Evolutionary conservation across 2,329 filamentous ascomycete genomes (phyloP).

Genomic region (Fusarium sp.): DNA sequence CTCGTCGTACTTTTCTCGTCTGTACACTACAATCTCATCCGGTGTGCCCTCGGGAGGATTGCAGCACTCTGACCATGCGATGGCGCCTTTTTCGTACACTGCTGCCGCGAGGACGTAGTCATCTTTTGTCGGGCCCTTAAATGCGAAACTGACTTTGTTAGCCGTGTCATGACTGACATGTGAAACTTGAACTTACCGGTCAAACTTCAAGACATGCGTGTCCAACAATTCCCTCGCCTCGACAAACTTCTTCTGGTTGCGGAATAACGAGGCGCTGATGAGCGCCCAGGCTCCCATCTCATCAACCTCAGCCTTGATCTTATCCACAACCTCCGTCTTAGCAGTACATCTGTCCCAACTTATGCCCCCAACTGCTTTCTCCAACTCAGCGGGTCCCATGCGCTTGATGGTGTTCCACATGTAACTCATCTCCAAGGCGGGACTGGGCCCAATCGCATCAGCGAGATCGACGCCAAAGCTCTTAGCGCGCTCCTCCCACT

Average conservation of each 20-base stretch:
- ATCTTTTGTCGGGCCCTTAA: conserved; percentile 69
- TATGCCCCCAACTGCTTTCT: conserved; percentile 68
- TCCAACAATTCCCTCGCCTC: conserved; percentile 73
- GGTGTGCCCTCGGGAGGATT: conserved; percentile 45
- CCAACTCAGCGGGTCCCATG: conserved; percentile 73
- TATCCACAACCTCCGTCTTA: conserved; percentile 49
- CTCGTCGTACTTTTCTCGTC: conserved; percentile 61
- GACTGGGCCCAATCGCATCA: conserved; percentile 82
- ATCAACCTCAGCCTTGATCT: conserved; percentile 62
- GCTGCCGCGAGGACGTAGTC: conserved; percentile 78
- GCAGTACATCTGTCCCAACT: conserved; percentile 70
- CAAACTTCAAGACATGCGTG: conserved; percentile 70
- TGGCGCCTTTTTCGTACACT: conserved; percentile 85
- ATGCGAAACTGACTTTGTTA: conserved; percentile 51
- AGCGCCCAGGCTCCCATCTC: conserved; percentile 72
- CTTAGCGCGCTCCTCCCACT: conserved; percentile 84
- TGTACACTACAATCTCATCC: conserved; percentile 48
- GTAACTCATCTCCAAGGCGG: conserved; percentile 89
- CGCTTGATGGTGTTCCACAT: conserved; percentile 91
- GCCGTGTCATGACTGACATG: neutral
- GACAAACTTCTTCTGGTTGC: conserved; percentile 67
- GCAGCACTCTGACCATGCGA: conserved; percentile 76
- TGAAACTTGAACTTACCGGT: conserved; percentile 60
- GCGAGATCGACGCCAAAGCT: conserved; percentile 72
- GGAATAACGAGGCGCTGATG: conserved; percentile 70